A percentile compares a stretch with the other conserved stretches of the same genome.
Evolutionary conservation across 257 asterid species (phyloP).

Genomic region (Linaria vulgaris): DNA sequence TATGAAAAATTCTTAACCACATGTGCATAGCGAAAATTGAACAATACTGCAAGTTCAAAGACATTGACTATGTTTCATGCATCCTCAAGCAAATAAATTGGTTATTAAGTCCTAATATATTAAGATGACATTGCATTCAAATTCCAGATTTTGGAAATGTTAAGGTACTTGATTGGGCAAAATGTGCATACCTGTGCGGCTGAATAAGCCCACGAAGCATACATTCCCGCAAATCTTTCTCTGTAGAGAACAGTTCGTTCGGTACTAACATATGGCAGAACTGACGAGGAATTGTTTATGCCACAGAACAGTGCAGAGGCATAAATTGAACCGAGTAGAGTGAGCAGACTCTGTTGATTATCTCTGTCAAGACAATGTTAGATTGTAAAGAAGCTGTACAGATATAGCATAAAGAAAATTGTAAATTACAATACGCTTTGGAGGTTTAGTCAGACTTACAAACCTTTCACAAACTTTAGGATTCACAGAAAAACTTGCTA

Average conservation of each 20-base stretch:
- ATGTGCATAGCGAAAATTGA: too few relatives aligned
- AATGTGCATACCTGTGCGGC: slow-evolving; percentile 36
- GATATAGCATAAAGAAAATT: background rate
- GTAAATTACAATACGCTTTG: too few relatives aligned
- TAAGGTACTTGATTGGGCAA: too few relatives aligned
- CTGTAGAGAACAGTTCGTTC: slow-evolving; percentile 43
- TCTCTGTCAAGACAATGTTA: slow-evolving; percentile 23
- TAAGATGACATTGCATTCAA: too few relatives aligned
- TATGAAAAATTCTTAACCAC: too few relatives aligned
- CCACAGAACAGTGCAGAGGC: slow-evolving; percentile 36
- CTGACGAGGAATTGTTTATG: slow-evolving; percentile 32
- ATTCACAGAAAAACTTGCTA: too few relatives aligned
- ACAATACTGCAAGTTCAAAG: too few relatives aligned
- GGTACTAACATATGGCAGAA: slow-evolving; percentile 37
- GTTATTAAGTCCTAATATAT: too few relatives aligned
- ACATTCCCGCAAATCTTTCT: slow-evolving; percentile 53
- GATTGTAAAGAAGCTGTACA: background rate
- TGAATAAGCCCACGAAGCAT: slow-evolving; percentile 45
- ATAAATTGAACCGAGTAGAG: slow-evolving; percentile 39
- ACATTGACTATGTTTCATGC: background rate
- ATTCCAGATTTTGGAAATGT: too few relatives aligned
- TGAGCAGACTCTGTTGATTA: slow-evolving; percentile 39
- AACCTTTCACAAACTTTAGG: too few relatives aligned
- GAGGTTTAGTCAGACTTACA: too few relatives aligned
- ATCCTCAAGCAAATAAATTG: background rate